Base-by-base conservation (phyloP, 2,329 filamentous ascomycete genomes). In the Aspergillus transmontanensis region DNA sequence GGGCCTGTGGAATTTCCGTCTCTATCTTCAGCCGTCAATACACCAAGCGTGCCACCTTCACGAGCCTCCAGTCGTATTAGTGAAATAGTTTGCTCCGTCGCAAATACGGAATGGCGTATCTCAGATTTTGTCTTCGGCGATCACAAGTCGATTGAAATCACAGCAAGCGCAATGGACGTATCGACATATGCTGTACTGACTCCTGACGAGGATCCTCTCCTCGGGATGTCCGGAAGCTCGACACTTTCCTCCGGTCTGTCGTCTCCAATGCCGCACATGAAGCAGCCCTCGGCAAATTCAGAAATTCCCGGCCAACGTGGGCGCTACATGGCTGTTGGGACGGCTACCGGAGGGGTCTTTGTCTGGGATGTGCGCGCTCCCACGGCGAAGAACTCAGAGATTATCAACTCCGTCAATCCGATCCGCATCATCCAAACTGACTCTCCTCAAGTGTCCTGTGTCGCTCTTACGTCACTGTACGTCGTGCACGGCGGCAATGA, bases 401-500 rank as follows among this genome's bases (percentile, higher is more conserved):
- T 86, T 4, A 76, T 81, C 32, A 89, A 90, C 66, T 83, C 81
- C 5, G 80, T 96, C 50, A 81, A 85, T 14, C 92, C 94, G 0
- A 73, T 96, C n/a, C 89, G 93, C 32, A 84, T 90, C 57, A 94
- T 98, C 53, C 88, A 94, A 71, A 98, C 95, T 0, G 93, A 96
- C 53, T 98, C 94, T 0, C 93, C 94, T 0, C 87, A 93, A 73
- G 89, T 98, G 21, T 92, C 93, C 0, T 92, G 89, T 64, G 78
- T 99, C 19, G 95, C 90, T 6, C 77, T 97, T 54, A 93, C 93
- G 1, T 91, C 93, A 1, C 82, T 99, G 19, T 96, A 96, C 73
- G 80, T 99, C 19, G 91, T 98, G 7, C 92, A 97, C 75, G 95
- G 95, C 57, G 95, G 95, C 30, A 97, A 91, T 69, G 95, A 99